phyloP scores from a whole-genome alignment of 441 rosid genomes.

The Iberis amara region DNA sequence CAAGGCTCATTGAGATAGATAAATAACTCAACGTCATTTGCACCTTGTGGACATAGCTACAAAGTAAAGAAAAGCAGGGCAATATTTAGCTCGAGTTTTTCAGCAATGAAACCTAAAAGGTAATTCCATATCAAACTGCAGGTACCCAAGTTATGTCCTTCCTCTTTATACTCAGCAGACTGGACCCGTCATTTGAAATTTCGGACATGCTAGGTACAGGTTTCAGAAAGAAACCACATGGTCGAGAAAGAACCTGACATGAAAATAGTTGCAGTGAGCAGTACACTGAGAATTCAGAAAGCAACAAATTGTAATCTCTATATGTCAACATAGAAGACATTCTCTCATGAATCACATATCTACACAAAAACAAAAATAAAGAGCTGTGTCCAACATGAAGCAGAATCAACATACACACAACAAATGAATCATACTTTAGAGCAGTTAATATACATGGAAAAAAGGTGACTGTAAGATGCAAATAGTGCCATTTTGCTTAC shows the following conservation, averaged over 20 bases:
- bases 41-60: conserved; percentile 83
- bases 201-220: conserved; percentile 66
- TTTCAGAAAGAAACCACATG: conserved; percentile 79
- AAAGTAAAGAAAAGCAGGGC: conserved; percentile 19
- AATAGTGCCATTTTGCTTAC: conserved; percentile 42
- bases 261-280: conserved; percentile 25
- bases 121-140: conserved; percentile 22
- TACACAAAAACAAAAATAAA: background rate
- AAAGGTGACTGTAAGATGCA: conserved; percentile 10
- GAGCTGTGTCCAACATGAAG: conserved; percentile 7
- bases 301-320: conserved; percentile 12
- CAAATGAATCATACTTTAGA: background rate
- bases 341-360: conserved; percentile 13
- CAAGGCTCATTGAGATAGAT: conserved; percentile 93
- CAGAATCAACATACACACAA: background rate
- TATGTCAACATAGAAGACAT: conserved; percentile 3
- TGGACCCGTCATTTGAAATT: conserved; percentile 47
- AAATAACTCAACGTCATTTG: conserved; percentile 78
- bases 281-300: conserved; percentile 14
- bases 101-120: conserved; percentile 18
- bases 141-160: conserved; percentile 84
- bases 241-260: conserved; percentile 76
- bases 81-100: background rate
- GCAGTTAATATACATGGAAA: conserved; percentile 17
- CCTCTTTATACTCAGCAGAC: conserved; percentile 69